phyloP scores from a whole-genome alignment of 2,329 filamentous ascomycete genomes.

The Teratosphaeria gauchensis region DNA sequence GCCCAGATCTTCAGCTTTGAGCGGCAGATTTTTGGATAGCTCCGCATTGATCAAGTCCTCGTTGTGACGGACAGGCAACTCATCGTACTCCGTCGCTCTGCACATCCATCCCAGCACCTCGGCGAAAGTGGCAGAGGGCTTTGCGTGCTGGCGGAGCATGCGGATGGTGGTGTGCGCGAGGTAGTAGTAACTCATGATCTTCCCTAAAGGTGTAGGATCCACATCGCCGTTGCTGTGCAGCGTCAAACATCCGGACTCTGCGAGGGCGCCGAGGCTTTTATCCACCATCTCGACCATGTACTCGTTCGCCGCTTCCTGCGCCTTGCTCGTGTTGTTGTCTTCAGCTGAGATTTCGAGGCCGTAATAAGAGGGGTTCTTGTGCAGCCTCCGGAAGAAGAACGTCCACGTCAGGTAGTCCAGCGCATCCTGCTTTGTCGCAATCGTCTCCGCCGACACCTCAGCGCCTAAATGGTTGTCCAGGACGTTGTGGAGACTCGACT shows the following conservation, averaged over 20 bases:
- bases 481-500: slow-evolving; percentile 91
- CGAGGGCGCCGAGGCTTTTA: slow-evolving; percentile 71
- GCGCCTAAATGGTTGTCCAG: slow-evolving; percentile 94
- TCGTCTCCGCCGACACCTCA: slow-evolving; percentile 86
- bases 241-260: slow-evolving; percentile 72
- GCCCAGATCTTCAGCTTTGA: slow-evolving; percentile 52
- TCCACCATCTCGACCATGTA: slow-evolving; percentile 93
- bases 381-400: slow-evolving; percentile 93
- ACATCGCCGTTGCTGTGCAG: slow-evolving; percentile 81
- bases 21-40: slow-evolving; percentile 70
- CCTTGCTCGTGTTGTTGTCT: slow-evolving; percentile 77
- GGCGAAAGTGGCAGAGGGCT: slow-evolving; percentile 63
- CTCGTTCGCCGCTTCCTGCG: slow-evolving; percentile 80
- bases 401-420: slow-evolving; percentile 98
- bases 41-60: slow-evolving; percentile 95
- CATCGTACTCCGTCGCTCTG: slow-evolving; percentile 88
- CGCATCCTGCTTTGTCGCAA: slow-evolving; percentile 90
- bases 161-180: slow-evolving; percentile 88
- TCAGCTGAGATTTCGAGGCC: slow-evolving; percentile 88
- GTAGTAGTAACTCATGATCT: slow-evolving; percentile 99
- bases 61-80: slow-evolving; percentile 94
- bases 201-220: slow-evolving; percentile 80
- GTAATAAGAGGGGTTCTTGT: slow-evolving; percentile 98
- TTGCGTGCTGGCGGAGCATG: slow-evolving; percentile 58
- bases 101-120: slow-evolving; percentile 90